A percentile compares a stretch with the other conserved stretches of the same genome.
phyloP scores from a whole-genome alignment of 371 early-diverging fungal species.

The Rhizopus microsporus region DNA sequence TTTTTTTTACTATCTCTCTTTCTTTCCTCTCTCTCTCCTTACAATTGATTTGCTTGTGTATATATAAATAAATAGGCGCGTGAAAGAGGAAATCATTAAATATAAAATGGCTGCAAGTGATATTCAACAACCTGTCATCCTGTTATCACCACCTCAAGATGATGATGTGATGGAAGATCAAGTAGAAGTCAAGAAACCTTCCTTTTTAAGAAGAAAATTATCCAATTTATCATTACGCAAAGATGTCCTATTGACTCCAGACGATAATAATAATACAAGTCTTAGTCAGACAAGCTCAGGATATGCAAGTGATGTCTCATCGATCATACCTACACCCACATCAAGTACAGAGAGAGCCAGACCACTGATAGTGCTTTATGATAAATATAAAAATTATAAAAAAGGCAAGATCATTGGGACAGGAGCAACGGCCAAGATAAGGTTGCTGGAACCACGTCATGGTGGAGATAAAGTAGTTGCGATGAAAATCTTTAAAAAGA shows the following conservation, averaged over 20 bases:
- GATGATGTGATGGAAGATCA: not conserved
- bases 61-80: too few species aligned
- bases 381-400: conserved; percentile 27
- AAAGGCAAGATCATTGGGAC: conserved; percentile 27
- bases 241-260: conserved; percentile 4
- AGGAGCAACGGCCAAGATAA: conserved; percentile 36
- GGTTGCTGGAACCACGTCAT: conserved; percentile 12
- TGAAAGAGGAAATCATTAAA: not conserved
- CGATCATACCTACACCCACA: conserved; percentile 21
- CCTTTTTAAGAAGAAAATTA: conserved; percentile 16
- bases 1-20: not conserved
- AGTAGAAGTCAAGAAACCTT: conserved; percentile 1
- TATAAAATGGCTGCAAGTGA: not conserved
- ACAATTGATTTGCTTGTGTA: not conserved
- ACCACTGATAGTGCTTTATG: conserved; percentile 19
- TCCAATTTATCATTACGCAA: conserved; percentile 18
- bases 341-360: conserved; percentile 13
- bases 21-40: not conserved
- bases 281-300: conserved; percentile 15
- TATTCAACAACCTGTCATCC: conserved; percentile 16
- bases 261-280: not conserved
- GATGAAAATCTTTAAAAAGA: conserved; percentile 58
- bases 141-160: conserved; percentile 21
- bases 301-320: not conserved
- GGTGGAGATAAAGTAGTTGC: conserved; percentile 14